Evolutionary conservation across 2,329 filamentous ascomycete genomes (phyloP).

Genomic region (Aspergillus floridensis): DNA sequence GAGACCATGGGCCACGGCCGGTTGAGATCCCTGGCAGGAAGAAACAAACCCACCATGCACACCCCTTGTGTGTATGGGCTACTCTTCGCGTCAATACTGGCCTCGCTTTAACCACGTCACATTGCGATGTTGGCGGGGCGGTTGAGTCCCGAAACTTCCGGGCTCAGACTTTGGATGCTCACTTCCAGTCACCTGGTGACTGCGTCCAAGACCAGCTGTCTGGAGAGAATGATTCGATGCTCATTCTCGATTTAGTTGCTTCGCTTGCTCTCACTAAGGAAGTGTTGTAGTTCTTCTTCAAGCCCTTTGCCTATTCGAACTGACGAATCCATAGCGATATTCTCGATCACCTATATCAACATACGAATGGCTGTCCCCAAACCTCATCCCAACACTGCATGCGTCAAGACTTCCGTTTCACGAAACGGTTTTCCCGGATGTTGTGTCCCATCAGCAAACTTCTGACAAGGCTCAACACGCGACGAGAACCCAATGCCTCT

Average conservation of each 20-base stretch:
- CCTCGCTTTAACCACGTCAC: constrained; percentile 8
- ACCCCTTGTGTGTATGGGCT: constrained; percentile 2
- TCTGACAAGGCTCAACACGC: constrained; percentile 18
- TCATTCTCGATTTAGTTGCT: not conserved
- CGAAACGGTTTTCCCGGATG: constrained; percentile 22
- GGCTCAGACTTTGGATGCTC: not conserved
- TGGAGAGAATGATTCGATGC: not conserved
- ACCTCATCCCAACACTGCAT: constrained; percentile 15
- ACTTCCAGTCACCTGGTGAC: not conserved
- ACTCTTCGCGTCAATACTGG: constrained; percentile 8
- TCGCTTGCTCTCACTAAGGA: not conserved
- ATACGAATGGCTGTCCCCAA: constrained; percentile 1
- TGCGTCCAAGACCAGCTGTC: not conserved
- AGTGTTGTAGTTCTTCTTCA: not conserved
- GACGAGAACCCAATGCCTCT: constrained; percentile 6
- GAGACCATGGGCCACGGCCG: constrained; percentile 6
- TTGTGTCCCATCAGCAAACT: constrained; percentile 23
- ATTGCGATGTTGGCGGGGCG: constrained; percentile 8
- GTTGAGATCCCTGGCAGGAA: constrained; percentile 1
- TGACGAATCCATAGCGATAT: not conserved
- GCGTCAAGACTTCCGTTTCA: constrained; percentile 19
- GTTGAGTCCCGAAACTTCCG: not conserved
- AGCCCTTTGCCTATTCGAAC: not conserved
- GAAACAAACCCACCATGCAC: constrained; percentile 7
- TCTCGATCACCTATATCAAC: not conserved